Conservation (phyloP, 2,329 filamentous ascomycete species). For the Epichloe scottii region DNA sequence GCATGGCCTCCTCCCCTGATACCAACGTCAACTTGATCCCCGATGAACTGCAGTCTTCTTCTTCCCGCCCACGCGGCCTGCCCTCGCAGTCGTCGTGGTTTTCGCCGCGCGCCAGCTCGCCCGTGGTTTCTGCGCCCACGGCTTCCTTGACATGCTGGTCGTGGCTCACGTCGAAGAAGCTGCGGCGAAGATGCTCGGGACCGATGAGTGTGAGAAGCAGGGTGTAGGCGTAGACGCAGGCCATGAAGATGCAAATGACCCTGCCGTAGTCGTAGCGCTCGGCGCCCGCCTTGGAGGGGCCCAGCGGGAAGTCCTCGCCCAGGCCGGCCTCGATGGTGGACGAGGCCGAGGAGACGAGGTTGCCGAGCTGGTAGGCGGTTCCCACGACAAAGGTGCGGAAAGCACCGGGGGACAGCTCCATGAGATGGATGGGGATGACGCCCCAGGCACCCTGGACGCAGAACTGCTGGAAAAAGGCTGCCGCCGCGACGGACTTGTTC, state of each 20-base stretch:
- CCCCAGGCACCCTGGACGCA: slow-evolving; percentile 68
- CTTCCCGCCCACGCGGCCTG: not conserved
- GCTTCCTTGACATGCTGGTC: slow-evolving; percentile 36
- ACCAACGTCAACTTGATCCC: too few relatives aligned
- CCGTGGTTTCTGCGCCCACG: slow-evolving; percentile 26
- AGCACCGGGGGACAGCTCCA: slow-evolving; percentile 60
- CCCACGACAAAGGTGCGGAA: slow-evolving; percentile 67
- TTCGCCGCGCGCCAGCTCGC: not conserved
- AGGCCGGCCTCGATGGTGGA: slow-evolving; percentile 67
- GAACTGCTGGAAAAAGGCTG: slow-evolving; percentile 76
- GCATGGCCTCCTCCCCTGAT: too few relatives aligned
- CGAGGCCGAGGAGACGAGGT: slow-evolving; percentile 55
- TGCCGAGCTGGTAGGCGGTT: slow-evolving; percentile 65
- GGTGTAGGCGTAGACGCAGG: slow-evolving; percentile 58
- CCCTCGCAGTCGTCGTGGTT: not conserved
- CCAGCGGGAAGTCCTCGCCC: slow-evolving; percentile 61
- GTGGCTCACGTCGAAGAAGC: slow-evolving; percentile 39
- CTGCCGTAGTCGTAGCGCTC: slow-evolving; percentile 62
- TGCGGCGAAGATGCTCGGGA: slow-evolving; percentile 38
- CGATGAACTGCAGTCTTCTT: not conserved
- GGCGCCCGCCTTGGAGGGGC: slow-evolving; percentile 34
- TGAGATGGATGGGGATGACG: slow-evolving; percentile 65
- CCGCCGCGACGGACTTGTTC: slow-evolving; percentile 54
- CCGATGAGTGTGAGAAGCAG: slow-evolving; percentile 51
- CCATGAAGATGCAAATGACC: slow-evolving; percentile 89